Evolutionary conservation across 805 yeast genomes (phyloP), one percentile per base, ranked within the genome.

Genomic region (Ogataea angusta): DNA sequence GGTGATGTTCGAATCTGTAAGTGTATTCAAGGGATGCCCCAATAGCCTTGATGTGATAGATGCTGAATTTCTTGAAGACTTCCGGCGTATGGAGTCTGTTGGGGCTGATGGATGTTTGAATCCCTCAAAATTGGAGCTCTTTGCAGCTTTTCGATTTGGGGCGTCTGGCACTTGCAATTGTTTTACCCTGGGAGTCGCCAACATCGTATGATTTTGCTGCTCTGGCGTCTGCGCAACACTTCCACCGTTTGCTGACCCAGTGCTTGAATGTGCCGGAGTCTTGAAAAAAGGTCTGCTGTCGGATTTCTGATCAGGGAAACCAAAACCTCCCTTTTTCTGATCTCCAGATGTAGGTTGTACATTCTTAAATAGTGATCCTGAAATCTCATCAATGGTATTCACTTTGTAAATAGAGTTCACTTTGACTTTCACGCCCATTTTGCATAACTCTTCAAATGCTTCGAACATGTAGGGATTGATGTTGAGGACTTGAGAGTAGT

Each of bases 401-500:
- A 46, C 47, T 42, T 70, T 72, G 58, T 69, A 81, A 21, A 80
- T 67, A 0, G 79, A 60, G 47, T 75, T 75, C 5, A 82, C 78
- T 43, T 79, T 76, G 14, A 88, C 72, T 43, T 75, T 75, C 14
- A 83, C 86, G 10, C 95, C 93, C 64, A 83, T 66, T 34, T 72
- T 70, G 52, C 88, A 79, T 34, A 93, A 66, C 30, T 82, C 81
- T 49, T 82, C 87, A 48, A 87, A 80, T 0, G 96, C 88, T 56
- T 88, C 96, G 76, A 93, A 88, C 29, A 88, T 72, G 56, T 70
- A 86, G 13, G 95, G 96, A 57, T 93, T 85, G 47, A 72, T 63
- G 44, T 78, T 77, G 42, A 88, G 69, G 1, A 91, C 86, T 48
- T 74, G 77, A 0, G 86, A 73, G 57, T 82, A 85, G 53, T 78